Evolutionary conservation across 306 rosid genomes (phyloP), one percentile per base, ranked within the genome.

Genomic region (Pterocarpus macrocarpus): DNA sequence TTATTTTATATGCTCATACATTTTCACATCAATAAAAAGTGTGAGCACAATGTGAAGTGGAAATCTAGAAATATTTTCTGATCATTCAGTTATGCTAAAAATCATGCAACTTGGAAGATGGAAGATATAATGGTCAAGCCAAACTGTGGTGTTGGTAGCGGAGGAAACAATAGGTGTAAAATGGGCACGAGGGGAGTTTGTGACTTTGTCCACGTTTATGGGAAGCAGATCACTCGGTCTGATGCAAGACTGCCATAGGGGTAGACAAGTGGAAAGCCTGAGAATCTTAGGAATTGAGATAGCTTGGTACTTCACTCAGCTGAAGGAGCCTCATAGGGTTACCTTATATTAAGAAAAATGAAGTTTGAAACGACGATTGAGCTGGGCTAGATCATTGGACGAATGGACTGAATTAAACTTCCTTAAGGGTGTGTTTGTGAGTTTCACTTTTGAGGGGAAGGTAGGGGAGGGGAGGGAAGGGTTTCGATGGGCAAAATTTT

Each of bases 281-380:
- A 15, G 32, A 36, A 36, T 64, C 36, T 14, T 36, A 36, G 49
- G 70, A 36, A 14, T 44, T 7, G 28, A 34, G 33, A 63, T 9
- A 34, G 69, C 17, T 22, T 22, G 28, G 28, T 22, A 22, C 28
- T 22, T 22, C 12, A 15, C 69, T 14, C 4, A 9, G 73, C 35
- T 9, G 57, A 45, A 69, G 73, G 36, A 69, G 58, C 34, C 49
- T 66, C n/a, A 39, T n/a, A 45, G 74, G 35, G 16, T 67, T 44
- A 30, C 75, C 41, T 2, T 69, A 4, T 13, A 69, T 32, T 14
- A 13, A 33, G 43, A 69, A n/a, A 52, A 71, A 52, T 34, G 34
- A 22, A n/a, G 41, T 66, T 41, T 41, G 8, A 66, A 9, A 28
- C 8, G 57, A 44, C 73, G 39, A 28, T 69, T 69, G 38, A 13